Percentiles rank a stretch among this genome's conserved stretches.
Conservation (phyloP, 2,329 filamentous ascomycete species). For the Ceratocystis cubensis region DNA sequence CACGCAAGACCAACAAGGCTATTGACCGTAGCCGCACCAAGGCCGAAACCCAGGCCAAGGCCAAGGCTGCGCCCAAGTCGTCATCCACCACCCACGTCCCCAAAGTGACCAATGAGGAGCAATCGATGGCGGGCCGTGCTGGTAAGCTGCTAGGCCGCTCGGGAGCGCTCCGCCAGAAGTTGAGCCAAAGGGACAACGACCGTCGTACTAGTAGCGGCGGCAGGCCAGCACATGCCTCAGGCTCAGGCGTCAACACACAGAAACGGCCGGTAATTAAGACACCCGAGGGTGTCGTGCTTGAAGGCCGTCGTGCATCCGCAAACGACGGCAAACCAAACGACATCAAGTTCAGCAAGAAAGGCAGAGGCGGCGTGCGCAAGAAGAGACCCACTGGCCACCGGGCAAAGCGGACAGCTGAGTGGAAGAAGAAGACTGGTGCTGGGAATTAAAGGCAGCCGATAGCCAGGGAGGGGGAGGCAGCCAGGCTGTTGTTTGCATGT, state of each 20-base stretch:
- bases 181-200: slow-evolving; percentile 23
- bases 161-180: slow-evolving; percentile 41
- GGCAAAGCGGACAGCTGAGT: slow-evolving; percentile 32
- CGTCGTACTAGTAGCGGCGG: slow-evolving; percentile 22
- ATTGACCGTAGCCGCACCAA: slow-evolving; percentile 32
- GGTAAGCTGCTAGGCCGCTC: slow-evolving; percentile 61
- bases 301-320: slow-evolving; percentile 60
- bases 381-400: slow-evolving; percentile 32
- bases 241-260: slow-evolving; percentile 20
- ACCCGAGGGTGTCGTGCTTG: slow-evolving; percentile 64
- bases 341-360: slow-evolving; percentile 46
- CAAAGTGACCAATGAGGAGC: slow-evolving; percentile 57
- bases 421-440: slow-evolving; percentile 32
- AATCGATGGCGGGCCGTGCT: slow-evolving; percentile 60
- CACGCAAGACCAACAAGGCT: slow-evolving; percentile 45
- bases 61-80: slow-evolving; percentile 28
- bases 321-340: slow-evolving; percentile 53
- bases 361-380: slow-evolving; percentile 31
- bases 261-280: slow-evolving; percentile 34
- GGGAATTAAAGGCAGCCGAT: not conserved
- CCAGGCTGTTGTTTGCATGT: not conserved
- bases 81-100: slow-evolving; percentile 48
- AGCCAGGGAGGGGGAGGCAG: not conserved
- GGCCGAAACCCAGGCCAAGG: slow-evolving; percentile 28
- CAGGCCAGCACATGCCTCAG: slow-evolving; percentile 20